Conservation (phyloP, 208 protist genomes). For the Leishmania amazonensis region DNA sequence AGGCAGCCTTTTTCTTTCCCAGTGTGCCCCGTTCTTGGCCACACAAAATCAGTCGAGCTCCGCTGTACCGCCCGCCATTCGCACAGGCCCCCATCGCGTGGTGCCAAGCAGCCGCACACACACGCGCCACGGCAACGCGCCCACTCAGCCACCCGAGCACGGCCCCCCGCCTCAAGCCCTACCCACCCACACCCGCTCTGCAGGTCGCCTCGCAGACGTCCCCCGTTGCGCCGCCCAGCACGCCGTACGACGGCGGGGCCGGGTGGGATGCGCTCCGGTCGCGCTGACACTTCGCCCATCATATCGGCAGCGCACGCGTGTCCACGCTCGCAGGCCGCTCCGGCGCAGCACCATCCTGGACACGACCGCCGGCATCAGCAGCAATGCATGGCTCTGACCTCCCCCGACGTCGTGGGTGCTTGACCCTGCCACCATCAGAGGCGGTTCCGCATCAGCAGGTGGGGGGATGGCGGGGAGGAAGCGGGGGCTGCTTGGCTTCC, state of each 20-base stretch:
- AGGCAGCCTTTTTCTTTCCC: not conserved
- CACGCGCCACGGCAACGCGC: not conserved
- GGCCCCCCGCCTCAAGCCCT: not conserved
- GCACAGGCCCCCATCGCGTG: not conserved
- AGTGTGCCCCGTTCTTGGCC: not conserved
- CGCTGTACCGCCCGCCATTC: not conserved
- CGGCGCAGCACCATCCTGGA: not conserved
- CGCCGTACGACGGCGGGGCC: not conserved
- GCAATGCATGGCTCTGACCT: not conserved
- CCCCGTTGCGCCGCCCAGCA: not conserved
- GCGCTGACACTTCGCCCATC: not conserved
- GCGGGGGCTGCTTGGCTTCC: not conserved
- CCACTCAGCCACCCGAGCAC: not conserved
- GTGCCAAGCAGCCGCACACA: not conserved
- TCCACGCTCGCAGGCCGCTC: not conserved
- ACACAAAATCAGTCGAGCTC: not conserved
- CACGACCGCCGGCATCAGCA: not conserved
- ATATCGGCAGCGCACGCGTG: not conserved
- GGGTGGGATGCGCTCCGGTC: not conserved
- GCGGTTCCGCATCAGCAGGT: not conserved
- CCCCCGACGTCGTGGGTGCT: not conserved
- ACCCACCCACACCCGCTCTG: not conserved
- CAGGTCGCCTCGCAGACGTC: not conserved
- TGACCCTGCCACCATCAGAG: not conserved
- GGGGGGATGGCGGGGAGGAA: not conserved